phyloP scores from a whole-genome alignment of 2,329 filamentous ascomycete species.

The Colletotrichum salicis region DNA sequence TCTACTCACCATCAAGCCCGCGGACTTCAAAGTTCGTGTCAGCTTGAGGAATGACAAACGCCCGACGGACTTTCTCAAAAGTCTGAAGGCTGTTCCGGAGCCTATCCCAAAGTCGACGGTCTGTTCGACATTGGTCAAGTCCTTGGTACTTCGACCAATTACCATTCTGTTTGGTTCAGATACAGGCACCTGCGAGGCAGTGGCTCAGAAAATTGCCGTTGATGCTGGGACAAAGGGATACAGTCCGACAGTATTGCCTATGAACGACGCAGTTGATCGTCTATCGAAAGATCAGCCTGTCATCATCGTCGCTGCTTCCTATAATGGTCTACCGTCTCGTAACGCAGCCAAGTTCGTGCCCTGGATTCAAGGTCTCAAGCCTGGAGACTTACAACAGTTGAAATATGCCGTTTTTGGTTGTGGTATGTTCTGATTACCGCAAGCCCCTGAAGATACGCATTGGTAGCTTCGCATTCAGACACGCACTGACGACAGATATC shows the following conservation, averaged over 20 bases:
- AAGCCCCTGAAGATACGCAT: slow-evolving; percentile 45
- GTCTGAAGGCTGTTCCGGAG: too few relatives aligned
- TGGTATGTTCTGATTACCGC: slow-evolving; percentile 42
- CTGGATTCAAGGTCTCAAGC: slow-evolving; percentile 65
- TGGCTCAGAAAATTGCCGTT: slow-evolving; percentile 68
- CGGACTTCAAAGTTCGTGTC: too few relatives aligned
- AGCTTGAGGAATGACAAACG: too few relatives aligned
- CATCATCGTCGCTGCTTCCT: slow-evolving; percentile 72
- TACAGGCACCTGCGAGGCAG: slow-evolving; percentile 46
- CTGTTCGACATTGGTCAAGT: too few relatives aligned
- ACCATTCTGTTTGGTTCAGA: too few relatives aligned
- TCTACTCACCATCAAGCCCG: too few relatives aligned
- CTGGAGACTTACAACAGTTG: slow-evolving; percentile 50
- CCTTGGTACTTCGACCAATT: too few relatives aligned
- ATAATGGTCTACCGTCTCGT: slow-evolving; percentile 76
- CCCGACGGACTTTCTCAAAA: too few relatives aligned
- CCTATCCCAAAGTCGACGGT: too few relatives aligned
- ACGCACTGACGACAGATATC: slow-evolving; percentile 57
- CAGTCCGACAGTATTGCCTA: slow-evolving; percentile 56
- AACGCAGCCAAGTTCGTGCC: slow-evolving; percentile 73
- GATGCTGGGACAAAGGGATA: slow-evolving; percentile 67
- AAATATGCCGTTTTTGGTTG: slow-evolving; percentile 75
- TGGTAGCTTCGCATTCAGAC: slow-evolving; percentile 76
- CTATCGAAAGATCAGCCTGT: slow-evolving; percentile 67
- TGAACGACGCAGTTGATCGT: slow-evolving; percentile 67